Base-by-base conservation (phyloP, 179 eudicot genomes). In the Beta lomatogona region DNA sequence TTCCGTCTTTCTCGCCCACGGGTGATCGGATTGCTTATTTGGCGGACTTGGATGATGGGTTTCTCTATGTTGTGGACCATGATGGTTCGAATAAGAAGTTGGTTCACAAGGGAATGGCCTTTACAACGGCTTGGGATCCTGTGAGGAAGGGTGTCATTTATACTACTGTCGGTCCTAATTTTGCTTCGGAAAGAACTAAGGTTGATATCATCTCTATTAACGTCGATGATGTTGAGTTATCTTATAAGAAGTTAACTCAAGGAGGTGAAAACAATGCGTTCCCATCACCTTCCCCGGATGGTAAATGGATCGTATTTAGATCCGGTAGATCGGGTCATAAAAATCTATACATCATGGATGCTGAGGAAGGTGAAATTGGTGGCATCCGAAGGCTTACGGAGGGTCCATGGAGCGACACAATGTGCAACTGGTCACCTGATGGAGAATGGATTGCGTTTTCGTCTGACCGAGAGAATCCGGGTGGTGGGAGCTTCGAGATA, bases 401-500 rank as follows among this genome's bases (percentile, higher is more conserved):
- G 48, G 98, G 98, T 16, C 90, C 92, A 0, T 94, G 98, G 97
- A 87, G 86, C 1, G 98, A 93, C 54, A 94, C 97, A 6, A 94
- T 94, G 98, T 83, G 91, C 57, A 92, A 85, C 58, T 94, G 98
- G 98, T 90, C 94, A 12, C 98, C 98, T 0, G 84, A 89, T 61
- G 96, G 98, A 0, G 96, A 94, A 12, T 94, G 97, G 98, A 94
- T 94, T 3, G 96, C 85, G 0, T 93, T 94, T 45, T 84, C 97
- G 13, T 87, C 97, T 1, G 97, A 94, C 44, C 79, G 97, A 69
- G 92, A 90, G 41, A 79, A 75, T 21, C 92, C 93, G 0, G 92
- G 96, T 63, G 81, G 93, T 2, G 97, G 97, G 8, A 88, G 92
- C 45, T 94, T 86, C 36, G 96, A 86, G 58, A 25, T 93, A 69